Conservation (phyloP, 805 yeast species). For the Monosporozyma aquatica region DNA sequence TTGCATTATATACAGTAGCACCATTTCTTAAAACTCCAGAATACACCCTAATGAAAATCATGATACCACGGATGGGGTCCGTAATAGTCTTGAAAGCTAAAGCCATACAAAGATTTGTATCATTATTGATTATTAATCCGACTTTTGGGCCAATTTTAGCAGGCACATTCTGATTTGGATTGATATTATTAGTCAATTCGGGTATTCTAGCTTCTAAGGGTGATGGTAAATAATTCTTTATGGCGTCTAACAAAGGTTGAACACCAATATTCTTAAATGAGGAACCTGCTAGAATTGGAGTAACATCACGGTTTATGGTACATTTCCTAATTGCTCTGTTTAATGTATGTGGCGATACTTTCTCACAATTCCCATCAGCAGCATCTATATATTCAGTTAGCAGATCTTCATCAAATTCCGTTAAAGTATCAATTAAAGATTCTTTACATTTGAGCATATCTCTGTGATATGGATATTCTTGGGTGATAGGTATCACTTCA, state of each 20-base stretch:
- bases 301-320: conserved; percentile 47
- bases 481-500: conserved; percentile 7
- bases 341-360: conserved; percentile 48
- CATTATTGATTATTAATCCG: conserved; percentile 47
- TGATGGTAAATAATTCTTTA: conserved; percentile 69
- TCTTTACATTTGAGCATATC: conserved; percentile 54
- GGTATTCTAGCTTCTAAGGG: conserved; percentile 61
- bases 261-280: conserved; percentile 90
- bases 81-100: conserved; percentile 87
- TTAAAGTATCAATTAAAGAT: conserved; percentile 72
- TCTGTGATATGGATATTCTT: conserved; percentile 30
- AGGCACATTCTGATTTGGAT: conserved; percentile 16
- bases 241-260: conserved; percentile 84
- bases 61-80: conserved; percentile 71
- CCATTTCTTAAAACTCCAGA: conserved; percentile 65
- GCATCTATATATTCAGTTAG: conserved; percentile 69
- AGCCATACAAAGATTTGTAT: conserved; percentile 59
- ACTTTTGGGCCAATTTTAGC: conserved; percentile 32
- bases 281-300: conserved; percentile 88
- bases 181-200: conserved; percentile 32
- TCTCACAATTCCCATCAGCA: conserved; percentile 55
- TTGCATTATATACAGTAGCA: conserved; percentile 54
- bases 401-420: conserved; percentile 72
- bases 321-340: conserved; percentile 52
- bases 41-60: conserved; percentile 84